phyloP scores from a whole-genome alignment of 306 rosid genomes.

The Prunus mira region DNA sequence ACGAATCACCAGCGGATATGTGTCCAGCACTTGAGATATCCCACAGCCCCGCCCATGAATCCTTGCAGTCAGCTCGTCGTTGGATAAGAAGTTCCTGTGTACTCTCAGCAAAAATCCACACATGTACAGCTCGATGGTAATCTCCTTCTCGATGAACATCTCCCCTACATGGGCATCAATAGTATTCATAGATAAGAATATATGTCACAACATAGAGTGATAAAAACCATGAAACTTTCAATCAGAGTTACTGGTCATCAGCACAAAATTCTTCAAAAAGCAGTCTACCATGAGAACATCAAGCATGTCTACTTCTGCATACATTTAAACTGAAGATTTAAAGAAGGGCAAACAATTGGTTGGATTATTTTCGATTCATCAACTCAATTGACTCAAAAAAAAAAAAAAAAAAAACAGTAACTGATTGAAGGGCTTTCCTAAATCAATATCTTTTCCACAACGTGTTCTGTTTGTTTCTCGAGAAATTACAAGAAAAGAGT shows the following conservation, averaged over 20 bases:
- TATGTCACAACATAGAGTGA: background rate
- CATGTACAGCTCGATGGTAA: constrained; percentile 93
- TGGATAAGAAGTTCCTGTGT: constrained; percentile 80
- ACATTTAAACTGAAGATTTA: background rate
- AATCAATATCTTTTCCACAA: background rate
- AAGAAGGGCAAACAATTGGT: background rate
- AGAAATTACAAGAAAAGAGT: background rate
- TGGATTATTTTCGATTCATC: background rate
- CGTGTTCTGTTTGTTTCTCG: background rate
- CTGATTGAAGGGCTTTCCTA: background rate
- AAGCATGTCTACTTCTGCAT: background rate
- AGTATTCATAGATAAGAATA: background rate
- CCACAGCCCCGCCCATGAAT: constrained; percentile 86
- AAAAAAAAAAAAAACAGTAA: background rate
- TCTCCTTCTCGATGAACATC: constrained; percentile 89
- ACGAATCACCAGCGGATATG: constrained; percentile 76
- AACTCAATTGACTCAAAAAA: background rate
- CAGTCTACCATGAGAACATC: background rate
- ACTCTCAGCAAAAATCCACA: constrained; percentile 80
- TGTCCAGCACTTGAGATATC: constrained; percentile 97
- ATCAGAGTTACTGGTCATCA: background rate
- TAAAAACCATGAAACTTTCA: background rate
- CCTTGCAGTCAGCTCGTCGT: constrained; percentile 77
- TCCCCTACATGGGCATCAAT: constrained; percentile 35
- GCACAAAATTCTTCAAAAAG: background rate